phyloP scores from a whole-genome alignment of 2,329 filamentous ascomycete genomes.

The Exserohilum rostratum region DNA sequence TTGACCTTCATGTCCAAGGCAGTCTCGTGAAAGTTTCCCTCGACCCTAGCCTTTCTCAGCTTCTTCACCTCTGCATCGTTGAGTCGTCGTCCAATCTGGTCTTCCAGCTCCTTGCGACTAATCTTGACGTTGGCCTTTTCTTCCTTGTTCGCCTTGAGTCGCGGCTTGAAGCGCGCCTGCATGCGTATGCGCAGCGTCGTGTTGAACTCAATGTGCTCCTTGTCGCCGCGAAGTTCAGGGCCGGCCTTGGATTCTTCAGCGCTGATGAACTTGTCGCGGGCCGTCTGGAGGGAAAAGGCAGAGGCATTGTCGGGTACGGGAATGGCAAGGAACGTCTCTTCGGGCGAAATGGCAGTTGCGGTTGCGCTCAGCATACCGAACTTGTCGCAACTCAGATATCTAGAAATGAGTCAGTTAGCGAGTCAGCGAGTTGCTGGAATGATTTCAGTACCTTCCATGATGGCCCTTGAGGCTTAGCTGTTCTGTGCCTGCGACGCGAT shows the following conservation, averaged over 20 bases:
- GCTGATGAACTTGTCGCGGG: slow-evolving; percentile 72
- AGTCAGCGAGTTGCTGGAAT: not conserved
- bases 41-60: slow-evolving; percentile 80
- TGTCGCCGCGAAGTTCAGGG: slow-evolving; percentile 78
- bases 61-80: slow-evolving; percentile 85
- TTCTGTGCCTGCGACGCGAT: slow-evolving; percentile 80
- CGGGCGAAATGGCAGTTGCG: slow-evolving; percentile 79
- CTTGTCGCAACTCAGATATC: slow-evolving; percentile 85
- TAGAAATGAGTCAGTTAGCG: slow-evolving; percentile 39
- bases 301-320: slow-evolving; percentile 67
- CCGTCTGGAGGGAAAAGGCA: slow-evolving; percentile 76
- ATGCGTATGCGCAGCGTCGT: slow-evolving; percentile 84
- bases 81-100: slow-evolving; percentile 74
- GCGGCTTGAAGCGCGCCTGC: slow-evolving; percentile 93
- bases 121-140: slow-evolving; percentile 86
- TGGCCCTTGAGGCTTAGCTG: slow-evolving; percentile 86
- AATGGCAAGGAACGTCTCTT: slow-evolving; percentile 80
- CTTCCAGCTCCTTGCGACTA: slow-evolving; percentile 82
- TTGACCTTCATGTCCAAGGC: slow-evolving; percentile 88
- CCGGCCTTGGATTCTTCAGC: slow-evolving; percentile 53
- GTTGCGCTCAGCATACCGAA: slow-evolving; percentile 78
- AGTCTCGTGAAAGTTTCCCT: slow-evolving; percentile 89
- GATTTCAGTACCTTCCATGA: slow-evolving; percentile 70
- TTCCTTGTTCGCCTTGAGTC: slow-evolving; percentile 77
- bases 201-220: slow-evolving; percentile 67